These are phyloP conservation scores for Yueomyces sinensis DNA, from an alignment of 805 yeast species.

Conservation along the genomic window DNA sequence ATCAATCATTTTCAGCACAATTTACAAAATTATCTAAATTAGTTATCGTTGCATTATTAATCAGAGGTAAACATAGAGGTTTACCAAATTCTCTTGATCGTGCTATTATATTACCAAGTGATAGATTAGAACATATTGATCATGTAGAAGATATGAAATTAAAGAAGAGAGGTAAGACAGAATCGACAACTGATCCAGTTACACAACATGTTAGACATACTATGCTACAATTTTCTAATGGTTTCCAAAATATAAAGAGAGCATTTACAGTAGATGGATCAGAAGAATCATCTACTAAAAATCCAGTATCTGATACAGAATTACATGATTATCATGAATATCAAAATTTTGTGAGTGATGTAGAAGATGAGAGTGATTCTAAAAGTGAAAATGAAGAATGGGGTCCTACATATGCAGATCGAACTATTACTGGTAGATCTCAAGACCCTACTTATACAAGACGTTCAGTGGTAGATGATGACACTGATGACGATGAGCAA, in stretches of 20 bases:
- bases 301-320: neutral
- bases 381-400: neutral
- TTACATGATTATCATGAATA: neutral
- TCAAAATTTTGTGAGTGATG: neutral
- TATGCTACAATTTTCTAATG: neutral
- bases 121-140: constrained; percentile 49
- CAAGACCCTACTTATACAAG: too few species aligned
- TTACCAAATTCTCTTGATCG: constrained; percentile 87
- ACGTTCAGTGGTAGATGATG: too few species aligned
- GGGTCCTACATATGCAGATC: neutral
- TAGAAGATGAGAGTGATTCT: neutral
- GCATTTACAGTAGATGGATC: neutral
- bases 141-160: constrained; percentile 32
- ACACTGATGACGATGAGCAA: too few species aligned
- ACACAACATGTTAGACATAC: neutral
- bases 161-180: constrained; percentile 5
- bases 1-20: constrained; percentile 60
- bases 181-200: neutral
- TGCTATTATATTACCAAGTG: constrained; percentile 78
- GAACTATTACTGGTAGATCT: too few species aligned
- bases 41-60: constrained; percentile 77
- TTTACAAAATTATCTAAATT: constrained; percentile 67
- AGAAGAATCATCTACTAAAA: neutral
- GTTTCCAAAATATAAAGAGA: neutral
- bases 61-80: constrained; percentile 95